Percentiles rank a stretch among this genome's conserved stretches.
phyloP scores from a whole-genome alignment of 2,329 filamentous ascomycete genomes.

The Didymosphaeria variabile region DNA sequence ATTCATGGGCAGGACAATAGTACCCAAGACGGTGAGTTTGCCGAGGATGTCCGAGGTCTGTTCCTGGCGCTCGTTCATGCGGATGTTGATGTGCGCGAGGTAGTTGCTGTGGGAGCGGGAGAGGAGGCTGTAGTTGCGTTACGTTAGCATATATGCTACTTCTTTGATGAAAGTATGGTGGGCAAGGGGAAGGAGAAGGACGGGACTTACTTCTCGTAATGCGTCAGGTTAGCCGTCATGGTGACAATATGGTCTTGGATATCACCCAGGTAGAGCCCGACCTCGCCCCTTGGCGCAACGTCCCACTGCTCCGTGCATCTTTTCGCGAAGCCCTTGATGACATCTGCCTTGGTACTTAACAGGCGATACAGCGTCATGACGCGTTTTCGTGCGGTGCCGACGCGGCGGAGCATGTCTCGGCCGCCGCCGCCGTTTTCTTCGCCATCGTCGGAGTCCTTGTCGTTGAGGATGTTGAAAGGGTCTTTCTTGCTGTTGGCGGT shows the following conservation, averaged over 20 bases:
- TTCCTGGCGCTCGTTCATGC: constrained; percentile 98
- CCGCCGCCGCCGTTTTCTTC: constrained; percentile 59
- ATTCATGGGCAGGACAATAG: constrained; percentile 98
- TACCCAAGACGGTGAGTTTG: constrained; percentile 93
- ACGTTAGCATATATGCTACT: constrained; percentile 27
- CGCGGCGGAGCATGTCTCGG: constrained; percentile 87
- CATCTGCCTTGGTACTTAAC: constrained; percentile 95
- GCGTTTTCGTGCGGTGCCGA: constrained; percentile 94
- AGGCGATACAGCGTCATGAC: constrained; percentile 96
- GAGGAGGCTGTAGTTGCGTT: constrained; percentile 70
- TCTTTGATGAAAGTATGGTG: too few relatives aligned
- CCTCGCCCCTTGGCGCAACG: constrained; percentile 91
- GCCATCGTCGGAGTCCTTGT: constrained; percentile 49
- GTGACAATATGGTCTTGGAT: constrained; percentile 99
- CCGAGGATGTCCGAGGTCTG: constrained; percentile 94
- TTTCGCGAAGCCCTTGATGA: constrained; percentile 99
- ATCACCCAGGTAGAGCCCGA: constrained; percentile 96
- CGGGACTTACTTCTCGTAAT: constrained; percentile 88
- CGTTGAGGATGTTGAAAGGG: constrained; percentile 44
- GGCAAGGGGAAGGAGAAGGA: background rate
- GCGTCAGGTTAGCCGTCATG: constrained; percentile 94
- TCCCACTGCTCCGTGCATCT: constrained; percentile 98
- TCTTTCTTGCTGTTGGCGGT: constrained; percentile 38
- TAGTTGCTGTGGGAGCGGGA: constrained; percentile 95
- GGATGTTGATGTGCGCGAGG: constrained; percentile 98